Evolutionary conservation across 108 stramenopile genomes (phyloP), one percentile per base, ranked within the genome.

Genomic region (Craspedostauros australis): DNA sequence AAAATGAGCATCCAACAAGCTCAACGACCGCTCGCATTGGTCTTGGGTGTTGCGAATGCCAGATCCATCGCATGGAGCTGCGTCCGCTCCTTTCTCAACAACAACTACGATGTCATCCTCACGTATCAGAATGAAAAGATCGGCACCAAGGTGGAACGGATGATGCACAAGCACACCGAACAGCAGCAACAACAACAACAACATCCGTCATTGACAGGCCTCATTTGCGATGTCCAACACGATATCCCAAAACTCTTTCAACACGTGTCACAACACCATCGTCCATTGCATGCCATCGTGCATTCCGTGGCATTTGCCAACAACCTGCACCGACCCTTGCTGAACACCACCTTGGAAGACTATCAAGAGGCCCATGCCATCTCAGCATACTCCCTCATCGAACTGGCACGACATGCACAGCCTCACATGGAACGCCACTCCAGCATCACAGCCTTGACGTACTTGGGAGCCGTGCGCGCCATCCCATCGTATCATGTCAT

Each of bases 41-140:
- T 80, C 43, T 57, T 74, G 66, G 79, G 79, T 8, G 68, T 80
- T 15, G 73, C 79, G 48, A 80, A 80, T 58, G 45, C 59, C 14
- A 57, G 75, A 0, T 76, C 74, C 15, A 69, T 80, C 34, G 79
- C 74, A 4, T 75, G 74, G 79, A 31, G 66, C 23, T 69, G 62
- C 46, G 70, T 65, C 21, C 54, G 66, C 39, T 28, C 66, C 1
- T 64, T 80, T 58, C 44, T 65, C 14, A 40, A 70, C 4, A 28
- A 36, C 16, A 39, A 58, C 23, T 70, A 68, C 51, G 39, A 72
- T 25, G 73, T 74, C 29, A 59, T 80, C 33, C 22, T 66, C 14
- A 80, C 79, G 24, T 68, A 71, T 44, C 79, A 73, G 55, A 45
- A 54, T 27, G 72, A 75, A 25, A 51, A 48, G 29, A 27, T 64